Conservation (phyloP, 192 early-diverging fungal species). For the Bifiguratus adelaidae region DNA sequence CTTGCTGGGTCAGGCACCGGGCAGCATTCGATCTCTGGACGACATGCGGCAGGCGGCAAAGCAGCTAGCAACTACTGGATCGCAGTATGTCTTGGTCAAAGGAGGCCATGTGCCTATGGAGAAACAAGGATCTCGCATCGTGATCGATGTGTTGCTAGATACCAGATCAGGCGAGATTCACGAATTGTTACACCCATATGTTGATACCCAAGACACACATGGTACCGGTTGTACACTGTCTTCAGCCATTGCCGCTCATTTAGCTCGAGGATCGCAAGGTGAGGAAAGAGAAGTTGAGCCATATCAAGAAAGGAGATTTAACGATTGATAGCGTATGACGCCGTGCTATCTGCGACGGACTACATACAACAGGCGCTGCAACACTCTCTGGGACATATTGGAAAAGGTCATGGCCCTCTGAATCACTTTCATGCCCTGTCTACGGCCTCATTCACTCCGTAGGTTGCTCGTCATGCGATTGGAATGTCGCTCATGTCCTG, state of each 20-base stretch:
- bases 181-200: conserved; percentile 39
- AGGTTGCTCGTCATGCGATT: not conserved
- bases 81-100: conserved; percentile 58
- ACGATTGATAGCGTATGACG: conserved; percentile 30
- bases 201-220: conserved; percentile 66
- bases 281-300: not conserved
- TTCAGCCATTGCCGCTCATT: conserved; percentile 63
- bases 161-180: conserved; percentile 18
- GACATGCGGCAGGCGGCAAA: conserved; percentile 52
- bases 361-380: conserved; percentile 61
- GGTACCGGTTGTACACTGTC: conserved; percentile 85
- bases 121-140: conserved; percentile 11
- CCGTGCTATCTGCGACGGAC: conserved; percentile 39
- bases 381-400: conserved; percentile 39
- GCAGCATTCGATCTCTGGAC: conserved; percentile 35
- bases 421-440: conserved; percentile 57
- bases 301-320: not conserved
- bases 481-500: not conserved
- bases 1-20: conserved; percentile 24
- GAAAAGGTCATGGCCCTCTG: conserved; percentile 60
- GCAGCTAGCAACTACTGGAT: conserved; percentile 38
- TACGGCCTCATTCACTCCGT: conserved; percentile 22
- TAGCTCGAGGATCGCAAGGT: conserved; percentile 47
- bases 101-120: conserved; percentile 65
- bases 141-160: conserved; percentile 59